Evolutionary conservation across 2,329 filamentous ascomycete genomes (phyloP).

Genomic region (Cordyceps fumosorosea): DNA sequence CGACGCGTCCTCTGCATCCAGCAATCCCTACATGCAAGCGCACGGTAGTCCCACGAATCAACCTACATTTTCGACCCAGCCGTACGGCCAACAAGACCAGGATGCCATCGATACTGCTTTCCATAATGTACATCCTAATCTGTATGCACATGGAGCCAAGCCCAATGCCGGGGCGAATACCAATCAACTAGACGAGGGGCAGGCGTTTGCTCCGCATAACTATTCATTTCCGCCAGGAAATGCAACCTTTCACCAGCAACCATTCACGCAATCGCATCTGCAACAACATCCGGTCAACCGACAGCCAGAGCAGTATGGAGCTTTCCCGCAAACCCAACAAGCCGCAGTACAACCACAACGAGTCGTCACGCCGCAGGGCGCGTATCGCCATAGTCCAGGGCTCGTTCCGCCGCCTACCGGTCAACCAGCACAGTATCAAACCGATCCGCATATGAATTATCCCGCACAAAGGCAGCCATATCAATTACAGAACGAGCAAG

Average conservation of each 20-base stretch:
- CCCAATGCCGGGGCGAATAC: conserved; percentile 23
- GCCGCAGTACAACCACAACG: conserved; percentile 19
- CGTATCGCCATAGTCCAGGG: conserved; percentile 13
- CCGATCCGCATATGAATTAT: conserved; percentile 3
- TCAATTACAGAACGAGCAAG: conserved; percentile 4
- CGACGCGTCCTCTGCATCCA: conserved; percentile 23
- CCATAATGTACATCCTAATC: conserved; percentile 29
- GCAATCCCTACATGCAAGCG: conserved; percentile 27
- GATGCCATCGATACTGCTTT: conserved; percentile 33
- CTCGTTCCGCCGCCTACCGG: conserved; percentile 22
- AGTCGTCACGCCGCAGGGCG: conserved; percentile 1
- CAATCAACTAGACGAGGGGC: conserved; percentile 26
- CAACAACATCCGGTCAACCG: conserved; percentile 18
- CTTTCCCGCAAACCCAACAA: conserved; percentile 19
- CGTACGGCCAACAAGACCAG: conserved; percentile 27
- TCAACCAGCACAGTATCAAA: conserved; percentile 19
- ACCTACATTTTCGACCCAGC: conserved; percentile 26
- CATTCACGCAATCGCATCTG: conserved; percentile 12
- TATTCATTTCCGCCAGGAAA: conserved; percentile 29
- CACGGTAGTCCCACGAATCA: conserved; percentile 25
- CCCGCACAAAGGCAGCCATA: conserved; percentile 11
- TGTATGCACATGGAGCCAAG: conserved; percentile 32
- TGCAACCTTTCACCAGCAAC: conserved; percentile 23
- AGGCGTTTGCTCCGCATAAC: conserved; percentile 27
- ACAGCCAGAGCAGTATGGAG: conserved; percentile 14